phyloP scores from a whole-genome alignment of 2,329 filamentous ascomycete species.

The Davidsoniella neocaledoniae region DNA sequence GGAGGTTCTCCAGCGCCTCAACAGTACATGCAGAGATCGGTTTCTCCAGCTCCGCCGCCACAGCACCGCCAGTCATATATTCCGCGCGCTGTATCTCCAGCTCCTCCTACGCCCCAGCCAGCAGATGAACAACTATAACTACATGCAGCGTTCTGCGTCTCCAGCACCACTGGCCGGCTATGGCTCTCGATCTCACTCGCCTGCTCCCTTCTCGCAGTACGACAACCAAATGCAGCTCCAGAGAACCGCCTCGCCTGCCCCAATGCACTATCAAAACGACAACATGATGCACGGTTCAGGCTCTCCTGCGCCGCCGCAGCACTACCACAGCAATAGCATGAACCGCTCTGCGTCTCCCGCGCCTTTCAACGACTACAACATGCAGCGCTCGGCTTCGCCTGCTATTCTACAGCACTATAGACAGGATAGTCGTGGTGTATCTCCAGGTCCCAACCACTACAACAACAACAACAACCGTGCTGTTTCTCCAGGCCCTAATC shows the following conservation, averaged over 20 bases:
- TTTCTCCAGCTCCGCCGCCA: constrained; percentile 20
- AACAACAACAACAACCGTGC: constrained; percentile 15
- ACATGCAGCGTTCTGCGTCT: constrained; percentile 15
- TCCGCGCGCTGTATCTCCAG: constrained; percentile 23
- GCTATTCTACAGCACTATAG: constrained; percentile 8
- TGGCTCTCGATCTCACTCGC: constrained; percentile 14
- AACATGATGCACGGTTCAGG: constrained; percentile 11
- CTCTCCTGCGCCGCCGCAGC: constrained; percentile 12
- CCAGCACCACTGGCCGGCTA: constrained; percentile 10
- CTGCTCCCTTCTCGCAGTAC: constrained; percentile 16
- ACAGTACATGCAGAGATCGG: constrained; percentile 15
- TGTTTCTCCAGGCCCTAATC: constrained; percentile 19
- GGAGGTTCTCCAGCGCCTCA: constrained; percentile 20
- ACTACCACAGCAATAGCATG: constrained; percentile 7
- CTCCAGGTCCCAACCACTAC: constrained; percentile 17
- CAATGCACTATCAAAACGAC: constrained; percentile 17
- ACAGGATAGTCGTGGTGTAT: constrained; percentile 21
- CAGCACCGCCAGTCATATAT: constrained; percentile 17
- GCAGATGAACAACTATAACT: constrained; percentile 12
- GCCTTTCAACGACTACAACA: constrained; percentile 18
- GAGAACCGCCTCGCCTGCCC: constrained; percentile 24
- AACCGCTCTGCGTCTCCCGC: constrained; percentile 14
- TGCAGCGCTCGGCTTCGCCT: constrained; percentile 8
- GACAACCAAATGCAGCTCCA: constrained; percentile 18
- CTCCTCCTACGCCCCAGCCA: constrained; percentile 17